Conservation (phyloP, 1,139 yeast genomes). For the Suhomyces atakaporum region DNA sequence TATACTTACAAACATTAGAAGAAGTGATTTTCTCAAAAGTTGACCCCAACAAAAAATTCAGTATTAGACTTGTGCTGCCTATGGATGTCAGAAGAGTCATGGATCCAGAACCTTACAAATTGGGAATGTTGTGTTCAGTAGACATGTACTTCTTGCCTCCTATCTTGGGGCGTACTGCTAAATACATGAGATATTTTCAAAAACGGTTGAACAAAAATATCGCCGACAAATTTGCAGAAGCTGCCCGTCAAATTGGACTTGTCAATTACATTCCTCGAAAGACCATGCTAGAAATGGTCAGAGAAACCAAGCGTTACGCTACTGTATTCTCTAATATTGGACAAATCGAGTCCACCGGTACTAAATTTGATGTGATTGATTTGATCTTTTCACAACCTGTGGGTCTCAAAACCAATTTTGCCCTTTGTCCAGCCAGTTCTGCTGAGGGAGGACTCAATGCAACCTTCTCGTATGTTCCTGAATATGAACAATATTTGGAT, state of each 20-base stretch:
- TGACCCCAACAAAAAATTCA: slow-evolving; percentile 7
- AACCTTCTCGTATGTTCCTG: slow-evolving; percentile 1
- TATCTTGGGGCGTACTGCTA: slow-evolving; percentile 11
- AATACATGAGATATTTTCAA: slow-evolving; percentile 1
- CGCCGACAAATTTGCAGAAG: background rate
- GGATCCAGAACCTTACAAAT: background rate
- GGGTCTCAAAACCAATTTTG: background rate
- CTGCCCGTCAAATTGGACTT: background rate
- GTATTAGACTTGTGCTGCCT: background rate
- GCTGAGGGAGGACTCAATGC: slow-evolving; percentile 4
- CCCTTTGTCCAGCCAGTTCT: slow-evolving; percentile 1
- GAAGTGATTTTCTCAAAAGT: slow-evolving; percentile 3
- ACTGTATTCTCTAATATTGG: slow-evolving; percentile 27
- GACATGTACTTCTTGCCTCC: slow-evolving; percentile 18
- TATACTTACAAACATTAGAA: slow-evolving; percentile 12
- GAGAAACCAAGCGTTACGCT: slow-evolving; percentile 16
- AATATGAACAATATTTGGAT: slow-evolving; percentile 1
- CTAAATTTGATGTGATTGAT: background rate
- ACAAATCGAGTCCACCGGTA: slow-evolving; percentile 6
- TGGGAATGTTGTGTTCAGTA: slow-evolving; percentile 14
- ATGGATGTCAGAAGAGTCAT: slow-evolving; percentile 2
- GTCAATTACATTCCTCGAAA: background rate
- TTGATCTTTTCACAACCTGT: slow-evolving; percentile 1
- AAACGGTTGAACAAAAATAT: background rate
- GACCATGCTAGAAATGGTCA: background rate